Evolutionary conservation across 345 rosid species (phyloP).

Genomic region (Salix koriyanagi): DNA sequence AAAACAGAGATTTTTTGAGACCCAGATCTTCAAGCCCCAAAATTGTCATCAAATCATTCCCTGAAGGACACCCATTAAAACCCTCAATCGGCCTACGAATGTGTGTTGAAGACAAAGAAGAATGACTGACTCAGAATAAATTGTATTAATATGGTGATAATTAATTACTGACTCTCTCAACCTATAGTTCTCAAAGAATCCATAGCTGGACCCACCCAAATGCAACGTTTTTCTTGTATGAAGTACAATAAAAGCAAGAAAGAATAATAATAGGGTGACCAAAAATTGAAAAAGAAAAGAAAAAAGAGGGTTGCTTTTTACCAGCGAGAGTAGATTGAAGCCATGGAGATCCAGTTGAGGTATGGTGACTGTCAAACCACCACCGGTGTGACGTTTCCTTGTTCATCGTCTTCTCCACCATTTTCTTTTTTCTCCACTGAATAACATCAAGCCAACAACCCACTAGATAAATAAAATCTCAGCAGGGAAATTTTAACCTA

Average conservation of each 20-base stretch:
- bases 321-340: conserved; percentile 71
- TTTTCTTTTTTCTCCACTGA: not conserved
- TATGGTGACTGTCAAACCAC: conserved; percentile 70
- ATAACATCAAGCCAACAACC: not conserved
- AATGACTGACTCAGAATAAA: conserved; percentile 11
- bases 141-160: not conserved
- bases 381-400: conserved; percentile 57
- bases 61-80: conserved; percentile 64
- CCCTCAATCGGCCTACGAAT: conserved; percentile 75
- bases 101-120: conserved; percentile 30
- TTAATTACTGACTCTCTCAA: not conserved
- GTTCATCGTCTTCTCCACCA: conserved; percentile 33
- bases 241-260: not conserved
- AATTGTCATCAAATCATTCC: conserved; percentile 42
- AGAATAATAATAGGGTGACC: not conserved
- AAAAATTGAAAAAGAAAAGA: not conserved
- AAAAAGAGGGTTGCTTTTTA: not conserved
- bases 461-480: not conserved
- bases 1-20: conserved; percentile 26
- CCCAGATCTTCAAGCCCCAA: conserved; percentile 57
- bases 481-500: not conserved
- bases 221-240: not conserved
- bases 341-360: conserved; percentile 61
- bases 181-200: not conserved
- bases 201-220: not conserved